Percentiles rank a stretch among this genome's conserved stretches.
Evolutionary conservation across 148 eudicot species (phyloP).

Genomic region (Selenicereus undatus): DNA sequence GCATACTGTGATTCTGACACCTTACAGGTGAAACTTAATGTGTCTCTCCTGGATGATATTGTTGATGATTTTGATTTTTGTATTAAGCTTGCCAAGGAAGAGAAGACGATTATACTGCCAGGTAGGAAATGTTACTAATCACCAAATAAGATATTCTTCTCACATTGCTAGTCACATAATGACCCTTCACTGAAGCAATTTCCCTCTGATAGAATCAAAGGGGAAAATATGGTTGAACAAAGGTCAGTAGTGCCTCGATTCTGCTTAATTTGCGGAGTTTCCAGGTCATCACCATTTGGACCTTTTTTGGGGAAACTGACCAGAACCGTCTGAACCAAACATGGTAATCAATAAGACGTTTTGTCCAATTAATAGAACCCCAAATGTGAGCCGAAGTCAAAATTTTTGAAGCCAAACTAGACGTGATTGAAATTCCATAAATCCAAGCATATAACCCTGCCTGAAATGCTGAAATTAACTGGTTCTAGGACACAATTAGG

Average conservation of each 20-base stretch:
- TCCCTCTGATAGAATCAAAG: background rate
- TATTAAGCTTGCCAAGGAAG: slow-evolving; percentile 60
- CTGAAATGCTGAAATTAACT: background rate
- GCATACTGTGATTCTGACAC: background rate
- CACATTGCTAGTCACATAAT: background rate
- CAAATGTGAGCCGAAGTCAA: background rate
- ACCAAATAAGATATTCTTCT: background rate
- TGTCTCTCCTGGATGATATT: slow-evolving; percentile 44
- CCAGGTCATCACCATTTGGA: background rate
- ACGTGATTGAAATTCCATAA: no score
- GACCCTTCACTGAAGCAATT: background rate
- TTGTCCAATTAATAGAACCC: background rate
- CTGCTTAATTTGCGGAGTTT: background rate
- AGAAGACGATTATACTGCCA: slow-evolving; percentile 43
- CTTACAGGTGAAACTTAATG: slow-evolving; percentile 55
- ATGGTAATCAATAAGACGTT: background rate
- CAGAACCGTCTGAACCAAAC: no score
- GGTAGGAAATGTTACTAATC: slow-evolving; percentile 26
- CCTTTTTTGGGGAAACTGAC: background rate
- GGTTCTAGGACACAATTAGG: background rate
- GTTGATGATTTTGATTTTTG: slow-evolving; percentile 60
- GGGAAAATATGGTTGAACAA: background rate
- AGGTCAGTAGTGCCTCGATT: background rate
- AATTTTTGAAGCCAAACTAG: no score
- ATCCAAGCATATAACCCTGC: no score